A percentile compares a stretch with the other conserved stretches of the same genome.
These are phyloP conservation scores for Penicillium angulare DNA, from an alignment of 495 filamentous ascomycete species.

Conservation along the genomic window DNA sequence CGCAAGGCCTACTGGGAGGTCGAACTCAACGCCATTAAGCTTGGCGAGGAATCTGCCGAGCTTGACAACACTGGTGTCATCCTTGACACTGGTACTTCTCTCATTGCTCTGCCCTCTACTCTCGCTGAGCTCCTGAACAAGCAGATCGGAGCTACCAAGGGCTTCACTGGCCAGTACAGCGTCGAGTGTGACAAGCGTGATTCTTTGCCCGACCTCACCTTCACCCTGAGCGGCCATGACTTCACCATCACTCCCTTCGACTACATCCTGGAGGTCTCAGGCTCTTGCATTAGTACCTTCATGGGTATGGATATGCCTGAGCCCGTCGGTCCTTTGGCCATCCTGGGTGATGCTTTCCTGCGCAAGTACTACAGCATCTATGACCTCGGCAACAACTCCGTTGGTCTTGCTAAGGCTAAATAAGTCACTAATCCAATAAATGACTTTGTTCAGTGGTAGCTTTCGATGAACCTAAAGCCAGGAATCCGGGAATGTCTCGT, in stretches of 20 bases:
- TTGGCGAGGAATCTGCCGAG: constrained; percentile 78
- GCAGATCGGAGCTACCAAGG: constrained; percentile 97
- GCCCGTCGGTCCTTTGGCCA: constrained; percentile 88
- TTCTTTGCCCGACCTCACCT: constrained; percentile 81
- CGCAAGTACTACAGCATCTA: constrained; percentile 97
- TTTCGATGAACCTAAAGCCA: constrained; percentile 8
- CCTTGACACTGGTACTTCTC: constrained; percentile 96
- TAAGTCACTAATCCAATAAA: constrained; percentile 23
- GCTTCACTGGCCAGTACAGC: constrained; percentile 90
- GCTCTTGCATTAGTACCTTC: constrained; percentile 94
- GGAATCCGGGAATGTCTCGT: constrained; percentile 13
- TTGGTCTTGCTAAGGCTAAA: constrained; percentile 86
- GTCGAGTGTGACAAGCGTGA: constrained; percentile 85
- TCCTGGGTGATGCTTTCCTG: constrained; percentile 97
- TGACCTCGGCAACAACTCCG: constrained; percentile 77
- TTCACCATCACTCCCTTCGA: constrained; percentile 88
- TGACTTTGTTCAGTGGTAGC: constrained; percentile 7
- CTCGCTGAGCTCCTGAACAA: constrained; percentile 97
- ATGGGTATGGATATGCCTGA: constrained; percentile 98
- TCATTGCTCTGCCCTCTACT: constrained; percentile 90
- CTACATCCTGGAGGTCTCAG: constrained; percentile 94
- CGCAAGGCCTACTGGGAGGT: constrained; percentile 99
- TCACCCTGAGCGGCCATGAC: constrained; percentile 82
- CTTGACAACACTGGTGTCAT: constrained; percentile 94
- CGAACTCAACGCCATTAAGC: constrained; percentile 86